Conservation (phyloP, 225 moss, liverwort and hornwort genomes). For the Marchantia paleacea region DNA sequence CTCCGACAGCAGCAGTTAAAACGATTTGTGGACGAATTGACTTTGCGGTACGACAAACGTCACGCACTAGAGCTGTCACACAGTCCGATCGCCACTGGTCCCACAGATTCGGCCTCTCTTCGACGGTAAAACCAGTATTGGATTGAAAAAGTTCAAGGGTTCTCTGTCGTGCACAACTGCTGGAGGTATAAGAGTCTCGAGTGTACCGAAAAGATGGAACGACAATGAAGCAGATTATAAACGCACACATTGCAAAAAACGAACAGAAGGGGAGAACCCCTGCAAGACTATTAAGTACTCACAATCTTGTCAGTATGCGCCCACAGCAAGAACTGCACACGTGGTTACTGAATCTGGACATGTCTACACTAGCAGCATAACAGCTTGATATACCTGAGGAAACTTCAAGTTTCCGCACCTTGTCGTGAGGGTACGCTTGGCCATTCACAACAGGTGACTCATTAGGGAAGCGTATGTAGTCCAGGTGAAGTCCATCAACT, state of each 20-base stretch:
- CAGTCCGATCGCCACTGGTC: constrained; percentile 46
- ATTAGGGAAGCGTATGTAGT: constrained; percentile 49
- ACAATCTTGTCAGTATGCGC: neutral
- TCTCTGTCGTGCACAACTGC: constrained; percentile 23
- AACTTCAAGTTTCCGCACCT: constrained; percentile 34
- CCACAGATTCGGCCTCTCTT: constrained; percentile 37
- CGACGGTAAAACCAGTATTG: constrained; percentile 37
- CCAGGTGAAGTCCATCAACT: constrained; percentile 45
- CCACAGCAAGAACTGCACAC: neutral
- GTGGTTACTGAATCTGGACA: no score
- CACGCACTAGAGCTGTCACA: constrained; percentile 38
- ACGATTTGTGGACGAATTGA: constrained; percentile 42
- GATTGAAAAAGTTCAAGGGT: constrained; percentile 36
- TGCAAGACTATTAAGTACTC: neutral
- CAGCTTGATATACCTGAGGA: constrained; percentile 18
- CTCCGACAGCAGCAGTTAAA: constrained; percentile 38
- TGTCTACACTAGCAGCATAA: neutral
- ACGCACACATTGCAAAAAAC: neutral
- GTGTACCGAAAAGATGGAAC: neutral
- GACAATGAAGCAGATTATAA: neutral
- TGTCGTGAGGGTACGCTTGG: constrained; percentile 34
- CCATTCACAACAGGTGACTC: constrained; percentile 41
- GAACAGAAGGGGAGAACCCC: neutral
- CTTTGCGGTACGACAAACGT: constrained; percentile 36
- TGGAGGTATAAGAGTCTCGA: neutral